phyloP scores from a whole-genome alignment of 2,329 filamentous ascomycete species.

The Rhynchosporium agropyri region DNA sequence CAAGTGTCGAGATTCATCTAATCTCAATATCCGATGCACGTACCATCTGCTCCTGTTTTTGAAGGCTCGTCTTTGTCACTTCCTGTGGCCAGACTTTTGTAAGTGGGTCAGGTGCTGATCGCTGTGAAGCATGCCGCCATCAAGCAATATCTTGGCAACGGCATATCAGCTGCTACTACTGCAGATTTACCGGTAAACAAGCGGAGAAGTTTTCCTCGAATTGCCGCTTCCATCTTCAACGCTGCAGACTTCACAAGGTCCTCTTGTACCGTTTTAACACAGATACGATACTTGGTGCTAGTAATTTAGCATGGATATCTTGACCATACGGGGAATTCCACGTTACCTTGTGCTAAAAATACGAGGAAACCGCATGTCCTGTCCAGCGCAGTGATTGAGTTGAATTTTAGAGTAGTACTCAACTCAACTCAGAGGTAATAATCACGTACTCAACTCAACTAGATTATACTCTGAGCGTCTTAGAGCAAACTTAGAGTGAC shows the following conservation, averaged over 20 bases:
- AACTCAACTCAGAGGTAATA: too few relatives aligned
- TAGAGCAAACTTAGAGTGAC: too few relatives aligned
- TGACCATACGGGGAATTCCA: too few relatives aligned
- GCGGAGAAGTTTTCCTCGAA: constrained; percentile 14
- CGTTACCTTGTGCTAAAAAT: too few relatives aligned
- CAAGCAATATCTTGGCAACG: constrained; percentile 20
- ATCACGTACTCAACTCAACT: too few relatives aligned
- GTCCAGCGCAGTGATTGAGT: too few relatives aligned
- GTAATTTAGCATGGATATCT: too few relatives aligned
- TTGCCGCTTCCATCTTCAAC: constrained; percentile 20
- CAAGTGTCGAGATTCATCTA: background rate
- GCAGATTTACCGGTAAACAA: constrained; percentile 21
- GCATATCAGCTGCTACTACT: constrained; percentile 19
- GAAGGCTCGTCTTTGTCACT: constrained; percentile 5
- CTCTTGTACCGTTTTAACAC: constrained; percentile 1
- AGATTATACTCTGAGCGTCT: too few relatives aligned
- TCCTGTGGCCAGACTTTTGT: constrained; percentile 6
- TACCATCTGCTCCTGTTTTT: constrained; percentile 14
- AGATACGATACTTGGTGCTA: too few relatives aligned
- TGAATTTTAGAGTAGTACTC: too few relatives aligned
- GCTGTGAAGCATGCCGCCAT: constrained; percentile 15
- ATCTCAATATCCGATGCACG: background rate
- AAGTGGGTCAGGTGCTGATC: constrained; percentile 14
- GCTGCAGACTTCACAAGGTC: constrained; percentile 10
- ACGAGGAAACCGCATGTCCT: too few relatives aligned